Conservation (phyloP, 257 asterid genomes). For the Vinca minor region DNA sequence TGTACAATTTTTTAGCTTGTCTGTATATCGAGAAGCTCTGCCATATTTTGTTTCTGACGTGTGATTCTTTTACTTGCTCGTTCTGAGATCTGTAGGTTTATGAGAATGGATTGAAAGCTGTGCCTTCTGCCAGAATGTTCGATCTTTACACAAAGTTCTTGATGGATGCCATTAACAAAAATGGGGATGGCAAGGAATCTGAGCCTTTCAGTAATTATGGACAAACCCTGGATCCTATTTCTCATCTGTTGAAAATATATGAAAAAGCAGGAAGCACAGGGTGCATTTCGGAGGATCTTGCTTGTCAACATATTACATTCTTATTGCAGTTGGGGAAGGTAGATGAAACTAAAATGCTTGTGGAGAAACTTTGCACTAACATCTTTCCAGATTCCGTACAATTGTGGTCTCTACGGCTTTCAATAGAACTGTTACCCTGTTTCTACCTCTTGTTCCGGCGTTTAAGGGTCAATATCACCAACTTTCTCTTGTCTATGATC, state of each 20-base stretch:
- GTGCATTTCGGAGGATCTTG: constrained; percentile 65
- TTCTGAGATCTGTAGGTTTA: constrained; percentile 47
- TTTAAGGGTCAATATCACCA: neutral
- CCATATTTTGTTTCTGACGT: constrained; percentile 3
- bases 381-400: constrained; percentile 43
- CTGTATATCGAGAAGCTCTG: too few species aligned
- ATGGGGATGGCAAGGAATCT: constrained; percentile 23
- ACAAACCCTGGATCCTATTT: constrained; percentile 37
- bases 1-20: neutral
- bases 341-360: constrained; percentile 50
- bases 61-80: neutral
- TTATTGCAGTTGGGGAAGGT: constrained; percentile 48
- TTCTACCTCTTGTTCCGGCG: neutral
- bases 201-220: constrained; percentile 23
- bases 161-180: constrained; percentile 38
- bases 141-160: constrained; percentile 59
- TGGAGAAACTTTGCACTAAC: constrained; percentile 52
- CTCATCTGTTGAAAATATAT: constrained; percentile 49
- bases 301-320: constrained; percentile 61
- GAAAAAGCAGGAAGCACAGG: constrained; percentile 62
- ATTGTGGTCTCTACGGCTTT: constrained; percentile 60
- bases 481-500: neutral
- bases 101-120: constrained; percentile 52
- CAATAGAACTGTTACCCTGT: constrained; percentile 37
- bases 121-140: constrained; percentile 49